Evolutionary conservation across 2,329 filamentous ascomycete species (phyloP), one percentile per base, ranked within the genome.

Genomic region (Cercospora zeae-maydis): DNA sequence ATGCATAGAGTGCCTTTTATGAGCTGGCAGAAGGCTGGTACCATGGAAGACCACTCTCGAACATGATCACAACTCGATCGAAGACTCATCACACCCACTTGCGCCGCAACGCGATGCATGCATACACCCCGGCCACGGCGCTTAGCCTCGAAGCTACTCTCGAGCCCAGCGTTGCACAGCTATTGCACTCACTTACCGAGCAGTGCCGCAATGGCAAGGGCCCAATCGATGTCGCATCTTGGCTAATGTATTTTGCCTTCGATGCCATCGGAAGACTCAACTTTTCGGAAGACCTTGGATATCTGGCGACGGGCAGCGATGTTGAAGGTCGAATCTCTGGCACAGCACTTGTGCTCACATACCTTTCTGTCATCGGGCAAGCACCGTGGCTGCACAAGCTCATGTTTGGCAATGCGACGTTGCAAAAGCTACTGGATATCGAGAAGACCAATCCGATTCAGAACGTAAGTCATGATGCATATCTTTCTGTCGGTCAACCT

Each of bases 261-360:
- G 42, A 45, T 45, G 42, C 42, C 19, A 45, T 45, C 14, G 42
- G 42, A 45, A 39, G 62, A 64, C 37, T 19, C 5, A 49, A 37
- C 42, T 66, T 66, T 24, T 45, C 51, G 7, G 58, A 55, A 31
- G 55, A 55, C n/a, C 55, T 66, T 24, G 64, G 58, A 1, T 66
- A 64, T 56, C 31, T 66, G n/a, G 62, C 61, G 16, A 51, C 56
- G 24, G 58, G 58, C 7, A 19, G 39, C 11, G 62, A 62, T 39
- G 36, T 66, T 13, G 42, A 45, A 11, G 42, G 19, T 16, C 42
- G 42, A 45, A 45, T 45, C 42, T 21, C 42, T 45, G 42, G 19
- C 42, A 45, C 42, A 11, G 16, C 42, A 45, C 42, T 24, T 19
- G 42, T 45, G 10, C 42, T 45, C 19, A 24, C 42, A 45, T 45